phyloP scores from a whole-genome alignment of 208 protist species.

The Eutreptiella sp. region DNA sequence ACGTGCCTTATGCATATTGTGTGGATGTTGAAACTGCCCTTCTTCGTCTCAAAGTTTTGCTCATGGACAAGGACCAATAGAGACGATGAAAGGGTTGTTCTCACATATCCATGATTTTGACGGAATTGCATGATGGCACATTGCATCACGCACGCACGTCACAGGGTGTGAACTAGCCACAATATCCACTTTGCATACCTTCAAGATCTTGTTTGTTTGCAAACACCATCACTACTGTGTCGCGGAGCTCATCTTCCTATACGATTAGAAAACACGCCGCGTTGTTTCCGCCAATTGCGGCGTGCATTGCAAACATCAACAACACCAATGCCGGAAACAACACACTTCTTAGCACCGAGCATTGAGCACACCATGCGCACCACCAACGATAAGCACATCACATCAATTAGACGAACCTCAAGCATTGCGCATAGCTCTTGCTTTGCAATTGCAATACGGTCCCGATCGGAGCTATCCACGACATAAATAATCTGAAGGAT shows the following conservation, averaged over 20 bases:
- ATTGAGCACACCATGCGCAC: not conserved
- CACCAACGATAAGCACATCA: not conserved
- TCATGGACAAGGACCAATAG: too few species aligned
- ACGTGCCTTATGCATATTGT: too few species aligned
- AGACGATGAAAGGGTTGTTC: too few species aligned
- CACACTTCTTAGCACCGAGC: too few species aligned
- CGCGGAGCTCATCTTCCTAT: conserved; percentile 84
- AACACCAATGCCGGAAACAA: too few species aligned
- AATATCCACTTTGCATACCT: not conserved
- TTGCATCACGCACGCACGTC: not conserved
- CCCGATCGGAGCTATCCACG: conserved; percentile 60
- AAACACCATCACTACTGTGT: conserved; percentile 70
- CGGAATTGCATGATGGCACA: conserved; percentile 7
- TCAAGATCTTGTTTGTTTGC: conserved; percentile 85
- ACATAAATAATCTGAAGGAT: conserved; percentile 70
- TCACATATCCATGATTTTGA: not conserved
- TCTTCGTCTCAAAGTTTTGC: too few species aligned
- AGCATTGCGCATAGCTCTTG: conserved; percentile 74
- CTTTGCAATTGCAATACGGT: conserved; percentile 68
- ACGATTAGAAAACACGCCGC: too few species aligned
- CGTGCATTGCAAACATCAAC: not conserved
- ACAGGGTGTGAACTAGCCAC: not conserved
- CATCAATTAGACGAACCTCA: conserved; percentile 36
- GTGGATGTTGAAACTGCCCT: too few species aligned
- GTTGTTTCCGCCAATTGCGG: not conserved